Evolutionary conservation across 495 filamentous ascomycete species (phyloP).

Genomic region (Immersiella caudata): DNA sequence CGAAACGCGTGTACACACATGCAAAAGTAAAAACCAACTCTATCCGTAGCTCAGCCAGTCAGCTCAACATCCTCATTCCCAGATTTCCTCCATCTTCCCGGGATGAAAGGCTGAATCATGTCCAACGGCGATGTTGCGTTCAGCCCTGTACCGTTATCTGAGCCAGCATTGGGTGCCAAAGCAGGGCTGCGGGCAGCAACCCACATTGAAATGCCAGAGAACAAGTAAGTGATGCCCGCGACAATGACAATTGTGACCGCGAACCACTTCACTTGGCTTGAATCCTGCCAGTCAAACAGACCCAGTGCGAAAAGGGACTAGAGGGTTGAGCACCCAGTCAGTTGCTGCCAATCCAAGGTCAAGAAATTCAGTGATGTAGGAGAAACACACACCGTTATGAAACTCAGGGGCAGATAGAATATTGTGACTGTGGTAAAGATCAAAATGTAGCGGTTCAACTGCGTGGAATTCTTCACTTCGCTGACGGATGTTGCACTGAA

Average conservation of each 20-base stretch:
- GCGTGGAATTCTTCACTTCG: constrained; percentile 58
- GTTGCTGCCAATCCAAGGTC: constrained; percentile 20
- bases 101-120: too few species aligned
- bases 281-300: constrained; percentile 25
- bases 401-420: constrained; percentile 60
- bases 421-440: constrained; percentile 69
- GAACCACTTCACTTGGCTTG: constrained; percentile 21
- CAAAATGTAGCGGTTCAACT: constrained; percentile 63
- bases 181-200: background rate
- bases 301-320: constrained; percentile 25
- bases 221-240: constrained; percentile 23
- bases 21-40: too few species aligned
- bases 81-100: too few species aligned
- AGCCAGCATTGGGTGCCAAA: background rate
- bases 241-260: constrained; percentile 23
- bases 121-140: too few species aligned
- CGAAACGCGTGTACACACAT: too few species aligned
- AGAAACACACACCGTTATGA: constrained; percentile 48
- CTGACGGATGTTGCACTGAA: constrained; percentile 57
- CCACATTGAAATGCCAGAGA: constrained; percentile 1
- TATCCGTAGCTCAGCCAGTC: too few species aligned
- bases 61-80: too few species aligned
- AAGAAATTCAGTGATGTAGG: constrained; percentile 18
- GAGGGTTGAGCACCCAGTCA: constrained; percentile 1
- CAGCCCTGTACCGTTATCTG: too few species aligned